Base-by-base conservation (phyloP, 2,329 filamentous ascomycete genomes). In the Calonectria leucothoes region DNA sequence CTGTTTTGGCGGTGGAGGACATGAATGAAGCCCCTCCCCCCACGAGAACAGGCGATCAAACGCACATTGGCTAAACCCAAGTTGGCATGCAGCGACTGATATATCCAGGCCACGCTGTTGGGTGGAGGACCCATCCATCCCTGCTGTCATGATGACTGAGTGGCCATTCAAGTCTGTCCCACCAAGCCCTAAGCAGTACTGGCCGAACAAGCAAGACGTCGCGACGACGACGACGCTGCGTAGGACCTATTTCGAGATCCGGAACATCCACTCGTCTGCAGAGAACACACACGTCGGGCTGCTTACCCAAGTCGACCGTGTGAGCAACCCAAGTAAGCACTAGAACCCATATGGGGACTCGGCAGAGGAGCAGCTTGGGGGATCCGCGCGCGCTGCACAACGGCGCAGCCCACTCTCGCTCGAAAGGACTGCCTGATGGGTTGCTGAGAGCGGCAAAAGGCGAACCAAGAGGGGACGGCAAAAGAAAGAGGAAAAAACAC, bases 311-410 rank as follows among this genome's bases (percentile, higher is more conserved):
- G 33, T 61, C 14, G 55, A 37, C 7, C 55, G 55, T 31, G 69
- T 66, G 51, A 68, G 71, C 67, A 66, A 37, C 15, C 59, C n/a
- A n/a, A n/a, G 70, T 73, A 66, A 73, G 71, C 71, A 63, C 71
- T 70, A 73, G 71, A 73, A 73, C 71, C 52, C 29, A 67, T 64
- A 49, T 39, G 59, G 66, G 66, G 45, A 37, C 49, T 23, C 48
- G 23, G 57, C 48, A 63, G 39, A 64, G 29, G n/a, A 48, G 48
- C 52, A 45, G 39, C 65, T 42, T 66, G 33, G 14, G 39, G 64
- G 64, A 66, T 66, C 64, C 42, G 63, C 61, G 61, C 61, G 61
- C 42, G 39, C 15, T 35, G 35, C 55, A 61, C 55, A 61, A n/a
- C 33, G 55, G 35, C 20, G 55, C 52, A 37, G 33, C 55, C 31